Percentiles rank a stretch among this genome's conserved stretches.
Evolutionary conservation across 176 grass and related monocot species (phyloP).

Genomic region (Raddia distichophylla): DNA sequence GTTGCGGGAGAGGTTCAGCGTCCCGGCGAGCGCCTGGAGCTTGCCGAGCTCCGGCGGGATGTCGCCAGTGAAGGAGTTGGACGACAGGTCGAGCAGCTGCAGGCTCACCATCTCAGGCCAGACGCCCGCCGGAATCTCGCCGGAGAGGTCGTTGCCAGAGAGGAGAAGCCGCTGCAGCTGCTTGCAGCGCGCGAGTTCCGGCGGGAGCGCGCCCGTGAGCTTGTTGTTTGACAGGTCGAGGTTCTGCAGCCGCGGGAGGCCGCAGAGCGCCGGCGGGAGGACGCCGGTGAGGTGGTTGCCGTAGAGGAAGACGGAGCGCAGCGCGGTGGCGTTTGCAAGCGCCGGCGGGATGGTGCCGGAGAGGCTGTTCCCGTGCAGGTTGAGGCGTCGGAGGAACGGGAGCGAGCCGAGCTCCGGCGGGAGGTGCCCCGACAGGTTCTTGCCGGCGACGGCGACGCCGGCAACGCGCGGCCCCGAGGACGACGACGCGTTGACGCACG

Average conservation of each 20-base stretch:
- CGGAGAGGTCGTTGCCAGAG: slow-evolving; percentile 42
- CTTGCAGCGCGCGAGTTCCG: slow-evolving; percentile 43
- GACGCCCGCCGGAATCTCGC: slow-evolving; percentile 42
- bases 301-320: slow-evolving; percentile 80
- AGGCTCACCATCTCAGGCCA: slow-evolving; percentile 62
- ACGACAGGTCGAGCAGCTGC: slow-evolving; percentile 78
- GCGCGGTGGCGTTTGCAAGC: slow-evolving; percentile 70
- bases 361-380: slow-evolving; percentile 77
- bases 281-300: slow-evolving; percentile 62
- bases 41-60: slow-evolving; percentile 64
- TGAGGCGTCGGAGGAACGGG: slow-evolving; percentile 68
- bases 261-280: slow-evolving; percentile 55
- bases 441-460: slow-evolving; percentile 62
- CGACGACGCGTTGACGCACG: slow-evolving; percentile 67
- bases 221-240: slow-evolving; percentile 77
- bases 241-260: slow-evolving; percentile 65
- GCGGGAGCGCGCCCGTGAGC: slow-evolving; percentile 48
- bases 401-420: slow-evolving; percentile 65
- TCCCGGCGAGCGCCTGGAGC: slow-evolving; percentile 61
- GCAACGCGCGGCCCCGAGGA: slow-evolving; percentile 57
- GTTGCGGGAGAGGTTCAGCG: slow-evolving; percentile 78
- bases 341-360: slow-evolving; percentile 42
- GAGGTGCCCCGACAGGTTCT: slow-evolving; percentile 68
- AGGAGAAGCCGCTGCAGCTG: slow-evolving; percentile 68
- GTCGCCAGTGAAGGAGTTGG: slow-evolving; percentile 56